Evolutionary conservation across 2,329 filamentous ascomycete species (phyloP), one percentile per base, ranked within the genome.

Genomic region (Colletotrichum sp.): DNA sequence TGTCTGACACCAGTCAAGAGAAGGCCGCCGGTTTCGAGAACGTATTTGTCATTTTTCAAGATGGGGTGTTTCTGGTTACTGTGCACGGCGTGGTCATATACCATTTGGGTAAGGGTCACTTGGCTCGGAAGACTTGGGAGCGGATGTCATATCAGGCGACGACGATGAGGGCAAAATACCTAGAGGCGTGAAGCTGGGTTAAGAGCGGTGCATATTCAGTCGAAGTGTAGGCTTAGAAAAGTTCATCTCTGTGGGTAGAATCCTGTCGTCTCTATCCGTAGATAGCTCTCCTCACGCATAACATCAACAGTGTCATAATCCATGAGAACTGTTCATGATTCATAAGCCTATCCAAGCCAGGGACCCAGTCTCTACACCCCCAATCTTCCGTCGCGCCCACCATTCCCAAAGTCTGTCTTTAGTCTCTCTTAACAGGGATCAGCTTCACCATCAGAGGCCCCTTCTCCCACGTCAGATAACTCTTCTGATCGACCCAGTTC

Each of bases 401-500:
- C 24, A 5, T 28, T 32, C 5, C 13, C 9, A 16, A 0, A 13
- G 1, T 39, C 59, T 61, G 26, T 24, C 52, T 9, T n/a, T 24
- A 63, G 1, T 16, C 26, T 28, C 67, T 71, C 24, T 43, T n/a
- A 21, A 71, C 67, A 21, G 36, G 48, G 9, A 8, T 32, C 72
- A 77, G n/a, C 57, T 59, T 77, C n/a, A 68, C 67, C 67, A 75
- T 67, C n/a, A 75, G 3, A 15, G 73, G 73, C 5, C 63, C 69
- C 73, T 75, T 75, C 43, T 81, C 64, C 87, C 87, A 88, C 48
- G 87, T 77, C 7, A 83, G 77, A 66, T 81, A 87, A n/a, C 83
- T 80, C 64, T 80, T 81, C 77, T 88, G 87, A 8, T 79, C 77
- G 9, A 86, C 78, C 87, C 87, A 89, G 34, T 82, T 75, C 5